Conservation (phyloP, 1,139 yeast species). For the Waltiozyma sp. region DNA sequence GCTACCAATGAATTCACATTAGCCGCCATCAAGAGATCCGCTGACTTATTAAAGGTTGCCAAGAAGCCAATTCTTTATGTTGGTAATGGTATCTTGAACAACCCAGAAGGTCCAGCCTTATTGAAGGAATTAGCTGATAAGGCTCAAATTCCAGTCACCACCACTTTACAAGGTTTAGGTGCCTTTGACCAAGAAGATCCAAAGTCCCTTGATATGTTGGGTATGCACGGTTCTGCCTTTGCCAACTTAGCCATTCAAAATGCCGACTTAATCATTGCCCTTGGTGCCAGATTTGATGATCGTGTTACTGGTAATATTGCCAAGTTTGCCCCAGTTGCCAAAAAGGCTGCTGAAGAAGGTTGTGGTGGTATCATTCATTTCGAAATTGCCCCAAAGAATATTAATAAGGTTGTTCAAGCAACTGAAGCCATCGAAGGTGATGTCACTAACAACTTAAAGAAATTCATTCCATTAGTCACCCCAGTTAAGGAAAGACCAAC, state of each 20-base stretch:
- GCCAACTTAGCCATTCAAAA: slow-evolving; percentile 91
- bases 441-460: slow-evolving; percentile 65
- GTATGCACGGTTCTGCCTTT: slow-evolving; percentile 96
- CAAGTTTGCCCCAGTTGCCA: slow-evolving; percentile 91
- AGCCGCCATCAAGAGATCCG: slow-evolving; percentile 68
- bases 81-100: slow-evolving; percentile 82
- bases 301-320: slow-evolving; percentile 85
- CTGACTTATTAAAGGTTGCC: slow-evolving; percentile 67
- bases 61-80: slow-evolving; percentile 83
- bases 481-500: slow-evolving; percentile 55
- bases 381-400: slow-evolving; percentile 92
- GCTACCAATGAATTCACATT: slow-evolving; percentile 70
- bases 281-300: slow-evolving; percentile 97
- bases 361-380: slow-evolving; percentile 96
- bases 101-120: slow-evolving; percentile 69
- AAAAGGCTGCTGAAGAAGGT: slow-evolving; percentile 72
- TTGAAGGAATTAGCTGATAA: slow-evolving; percentile 81
- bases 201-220: slow-evolving; percentile 88
- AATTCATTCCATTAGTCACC: slow-evolving; percentile 60
- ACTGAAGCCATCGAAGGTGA: slow-evolving; percentile 97
- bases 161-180: slow-evolving; percentile 89
- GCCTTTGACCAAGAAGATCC: slow-evolving; percentile 88
- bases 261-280: slow-evolving; percentile 86
- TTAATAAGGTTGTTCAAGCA: slow-evolving; percentile 94
- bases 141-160: slow-evolving; percentile 91